Evolutionary conservation across 2,329 filamentous ascomycete species (phyloP).

Genomic region (Claviceps quebecensis): DNA sequence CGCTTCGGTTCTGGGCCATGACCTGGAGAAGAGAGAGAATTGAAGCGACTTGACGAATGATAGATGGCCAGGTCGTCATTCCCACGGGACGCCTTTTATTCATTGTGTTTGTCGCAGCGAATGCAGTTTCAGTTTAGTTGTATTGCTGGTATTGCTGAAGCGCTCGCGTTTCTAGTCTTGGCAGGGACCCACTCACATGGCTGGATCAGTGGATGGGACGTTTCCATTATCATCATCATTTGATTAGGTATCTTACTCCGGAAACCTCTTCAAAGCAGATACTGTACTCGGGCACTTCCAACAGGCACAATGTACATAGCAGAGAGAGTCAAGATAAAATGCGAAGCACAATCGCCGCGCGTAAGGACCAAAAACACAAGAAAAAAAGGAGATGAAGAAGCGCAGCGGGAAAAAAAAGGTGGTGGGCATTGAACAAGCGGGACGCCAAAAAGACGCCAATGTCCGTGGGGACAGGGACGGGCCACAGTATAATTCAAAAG

Average conservation of each 20-base stretch:
- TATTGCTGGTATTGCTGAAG: neutral
- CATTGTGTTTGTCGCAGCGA: too few relatives aligned
- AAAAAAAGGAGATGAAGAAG: neutral
- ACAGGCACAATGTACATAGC: neutral
- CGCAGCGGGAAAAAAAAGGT: neutral
- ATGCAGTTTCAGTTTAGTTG: too few relatives aligned
- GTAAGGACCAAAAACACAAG: neutral
- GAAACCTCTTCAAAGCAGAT: neutral
- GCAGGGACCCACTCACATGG: neutral
- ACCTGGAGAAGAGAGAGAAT: too few relatives aligned
- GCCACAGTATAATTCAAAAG: slow-evolving; percentile 3
- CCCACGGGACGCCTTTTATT: too few relatives aligned
- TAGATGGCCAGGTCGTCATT: too few relatives aligned
- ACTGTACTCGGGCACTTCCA: neutral
- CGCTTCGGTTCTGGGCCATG: too few relatives aligned
- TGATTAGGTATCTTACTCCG: too few relatives aligned
- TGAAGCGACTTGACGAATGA: too few relatives aligned
- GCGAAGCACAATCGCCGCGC: neutral
- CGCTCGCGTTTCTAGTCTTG: neutral
- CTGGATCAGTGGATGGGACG: too few relatives aligned
- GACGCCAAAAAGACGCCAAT: slow-evolving; percentile 3
- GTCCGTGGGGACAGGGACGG: slow-evolving; percentile 2
- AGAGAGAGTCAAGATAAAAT: neutral
- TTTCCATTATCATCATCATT: too few relatives aligned
- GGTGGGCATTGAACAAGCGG: slow-evolving; percentile 1